Base-by-base conservation (phyloP, 2,329 filamentous ascomycete genomes). In the Dendryphion nanum region DNA sequence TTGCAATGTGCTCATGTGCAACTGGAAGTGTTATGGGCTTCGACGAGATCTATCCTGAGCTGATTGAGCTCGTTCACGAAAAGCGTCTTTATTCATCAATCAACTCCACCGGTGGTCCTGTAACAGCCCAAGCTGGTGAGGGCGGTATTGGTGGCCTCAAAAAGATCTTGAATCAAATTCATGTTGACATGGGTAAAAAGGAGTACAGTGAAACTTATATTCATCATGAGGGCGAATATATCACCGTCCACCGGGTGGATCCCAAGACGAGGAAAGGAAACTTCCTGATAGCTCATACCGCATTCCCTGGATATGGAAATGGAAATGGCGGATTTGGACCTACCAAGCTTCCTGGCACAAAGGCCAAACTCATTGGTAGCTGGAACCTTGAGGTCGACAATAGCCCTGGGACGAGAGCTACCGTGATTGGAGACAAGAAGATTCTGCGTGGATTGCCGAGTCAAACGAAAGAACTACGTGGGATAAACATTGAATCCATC, bases 11-110 rank as follows among this genome's bases (percentile, higher is more conserved):
- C 65, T 83, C 89, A 17, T 95, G 89, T 53, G 89, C 91, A 2
- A 90, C 86, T 6, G 93, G 93, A 30, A 97, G 93, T 60, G 93
- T 97, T 33, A 95, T 97, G 82, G 93, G 93, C 2, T 97, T 95
- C 57, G 93, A 98, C 59, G 93, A 98, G 65, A 82, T 97, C 43
- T 98, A 97, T 53, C 93, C 93, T 1, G 83, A 85, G 52, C 76
- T 96, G 38, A 81, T 98, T n/a, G 89, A 98, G 55, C 77, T 98
- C 13, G 93, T 98, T 13, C 81, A 88, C 37, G 93, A 98, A 66
- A 94, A 79, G 17, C 79, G 93, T 21, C 71, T 85, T 2, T 98
- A 98, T 66, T 80, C 81, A 0, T 93, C 89, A 0, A 75, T 81
- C 40, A 90, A 83, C 26, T 94, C 89, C 2, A 72, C 76, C 2